Evolutionary conservation across 2,329 filamentous ascomycete species (phyloP), one percentile per base, ranked within the genome.

Genomic region (Talaromyces sp.): DNA sequence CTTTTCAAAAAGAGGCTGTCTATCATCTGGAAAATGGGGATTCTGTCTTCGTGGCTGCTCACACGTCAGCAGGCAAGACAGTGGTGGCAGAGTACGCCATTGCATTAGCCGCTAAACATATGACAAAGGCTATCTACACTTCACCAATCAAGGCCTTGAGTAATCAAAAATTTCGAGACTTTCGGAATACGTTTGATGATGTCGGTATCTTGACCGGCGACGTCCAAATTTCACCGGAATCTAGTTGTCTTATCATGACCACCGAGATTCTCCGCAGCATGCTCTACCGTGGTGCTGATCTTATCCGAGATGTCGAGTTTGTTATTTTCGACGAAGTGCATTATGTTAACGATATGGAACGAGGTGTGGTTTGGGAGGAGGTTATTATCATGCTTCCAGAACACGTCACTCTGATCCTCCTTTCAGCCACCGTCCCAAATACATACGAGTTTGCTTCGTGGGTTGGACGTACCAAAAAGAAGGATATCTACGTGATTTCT

Each of bases 321-420:
- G 95, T 99, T 68, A 97, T 99, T 55, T 99, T 99, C 65, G 95
- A 99, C 70, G 95, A 99, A 76, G 95, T 99, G 1, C 95, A 99
- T 77, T 99, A 99, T 72, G 93, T 99, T 66, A 99, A 98, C 72
- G 95, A 99, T 73, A 84, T 90, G 28, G 95, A 98, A 74, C 86
- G 95, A 77, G 95, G 95, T 70, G 95, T 99, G 6, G 95, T 99
- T 0, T 99, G 95, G 95, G 95, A 99, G 76, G 95, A 99, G 76
- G 95, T 99, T 69, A 99, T 99, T 71, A 99, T 99, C 70, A 98
- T 99, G 95, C 83, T 99, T 60, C 95, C 95, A 0, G 93, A 96
- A 73, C 95, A 99, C 77, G 92, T 99, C 44, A 96, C 95, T 1
- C 83, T 99, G 25, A 99, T 99, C 67, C 81, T 98, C 1, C 84